Evolutionary conservation across 345 rosid genomes (phyloP).

Genomic region (Rhizophora apiculata): DNA sequence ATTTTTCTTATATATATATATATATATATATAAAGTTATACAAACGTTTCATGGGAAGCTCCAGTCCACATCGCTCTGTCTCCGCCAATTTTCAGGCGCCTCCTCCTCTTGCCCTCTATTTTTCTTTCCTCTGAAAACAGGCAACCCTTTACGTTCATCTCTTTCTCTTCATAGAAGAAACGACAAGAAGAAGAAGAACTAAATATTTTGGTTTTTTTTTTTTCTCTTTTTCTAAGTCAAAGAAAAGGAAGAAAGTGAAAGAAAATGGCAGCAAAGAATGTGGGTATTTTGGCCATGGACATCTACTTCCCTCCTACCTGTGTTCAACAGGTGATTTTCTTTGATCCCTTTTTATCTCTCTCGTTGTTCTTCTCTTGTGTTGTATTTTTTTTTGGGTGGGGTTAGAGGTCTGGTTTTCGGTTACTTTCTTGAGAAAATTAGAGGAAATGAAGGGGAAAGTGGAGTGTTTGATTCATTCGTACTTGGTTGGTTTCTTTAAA

Average conservation of each 20-base stretch:
- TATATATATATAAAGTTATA: not conserved
- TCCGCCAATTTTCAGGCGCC: no score
- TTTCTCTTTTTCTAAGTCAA: not conserved
- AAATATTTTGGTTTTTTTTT: not conserved
- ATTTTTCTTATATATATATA: not conserved
- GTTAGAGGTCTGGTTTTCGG: not conserved
- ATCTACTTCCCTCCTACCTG: constrained; percentile 97
- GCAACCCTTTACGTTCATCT: no score
- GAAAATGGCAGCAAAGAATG: constrained; percentile 88
- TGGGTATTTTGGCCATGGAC: constrained; percentile 91
- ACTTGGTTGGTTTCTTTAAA: not conserved
- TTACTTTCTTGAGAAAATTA: constrained; percentile 12
- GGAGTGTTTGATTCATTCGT: not conserved
- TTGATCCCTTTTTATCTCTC: constrained; percentile 1
- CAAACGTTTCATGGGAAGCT: constrained; percentile 3
- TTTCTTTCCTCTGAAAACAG: not conserved
- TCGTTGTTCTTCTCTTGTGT: not conserved
- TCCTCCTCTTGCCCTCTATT: not conserved
- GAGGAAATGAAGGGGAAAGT: not conserved
- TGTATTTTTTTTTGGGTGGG: constrained; percentile 10
- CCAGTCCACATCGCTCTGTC: not conserved
- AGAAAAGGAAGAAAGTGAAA: not conserved
- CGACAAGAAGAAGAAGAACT: no score
- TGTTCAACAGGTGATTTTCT: constrained; percentile 71
- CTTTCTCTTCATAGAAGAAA: no score